These are phyloP conservation scores for Thelephora aurantiotincta DNA, from an alignment of 768 basidiomycete species.

Conservation along the genomic window DNA sequence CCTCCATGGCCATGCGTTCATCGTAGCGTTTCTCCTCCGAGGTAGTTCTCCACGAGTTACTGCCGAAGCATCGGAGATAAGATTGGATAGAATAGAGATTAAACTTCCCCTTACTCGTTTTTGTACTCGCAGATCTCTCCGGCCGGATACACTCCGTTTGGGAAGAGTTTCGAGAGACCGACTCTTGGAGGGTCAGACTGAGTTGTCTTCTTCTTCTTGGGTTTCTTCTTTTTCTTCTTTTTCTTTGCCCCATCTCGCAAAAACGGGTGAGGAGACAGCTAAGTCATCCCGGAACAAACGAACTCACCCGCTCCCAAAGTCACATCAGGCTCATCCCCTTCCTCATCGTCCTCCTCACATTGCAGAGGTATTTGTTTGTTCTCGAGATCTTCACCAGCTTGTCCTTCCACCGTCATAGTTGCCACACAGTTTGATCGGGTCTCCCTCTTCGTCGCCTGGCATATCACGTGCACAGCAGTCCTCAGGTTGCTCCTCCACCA, in stretches of 20 bases:
- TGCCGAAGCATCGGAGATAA: conserved; percentile 18
- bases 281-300: neutral
- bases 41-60: conserved; percentile 78
- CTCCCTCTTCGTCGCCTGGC: conserved; percentile 11
- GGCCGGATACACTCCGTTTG: conserved; percentile 76
- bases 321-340: neutral
- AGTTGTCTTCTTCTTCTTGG: conserved; percentile 62
- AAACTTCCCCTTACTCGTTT: conserved; percentile 48
- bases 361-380: neutral
- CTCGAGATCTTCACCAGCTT: neutral
- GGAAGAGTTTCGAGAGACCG: conserved; percentile 80
- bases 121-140: conserved; percentile 88
- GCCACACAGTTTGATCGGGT: too few species aligned
- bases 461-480: conserved; percentile 14
- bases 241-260: conserved; percentile 41
- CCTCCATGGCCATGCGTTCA: conserved; percentile 67
- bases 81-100: neutral
- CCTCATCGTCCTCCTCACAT: neutral
- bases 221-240: conserved; percentile 92
- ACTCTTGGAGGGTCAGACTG: conserved; percentile 91
- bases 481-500: conserved; percentile 11
- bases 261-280: neutral
- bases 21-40: conserved; percentile 80
- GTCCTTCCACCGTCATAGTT: neutral
- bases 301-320: neutral